Evolutionary conservation across 129 eudicot genomes (phyloP).

Genomic region (Pittosporum tobira): DNA sequence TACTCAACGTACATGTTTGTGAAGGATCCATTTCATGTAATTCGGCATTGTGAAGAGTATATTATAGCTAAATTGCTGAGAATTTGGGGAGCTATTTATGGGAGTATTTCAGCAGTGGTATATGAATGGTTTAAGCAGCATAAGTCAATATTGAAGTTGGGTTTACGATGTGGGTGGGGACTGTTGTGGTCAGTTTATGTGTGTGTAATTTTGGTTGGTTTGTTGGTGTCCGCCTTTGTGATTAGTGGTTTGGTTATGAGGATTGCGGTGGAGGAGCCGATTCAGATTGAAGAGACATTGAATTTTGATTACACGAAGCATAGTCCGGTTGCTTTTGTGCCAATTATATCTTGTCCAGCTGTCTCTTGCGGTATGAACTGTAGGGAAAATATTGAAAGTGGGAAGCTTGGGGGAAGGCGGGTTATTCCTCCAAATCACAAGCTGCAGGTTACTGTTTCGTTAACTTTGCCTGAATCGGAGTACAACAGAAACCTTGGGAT

Average conservation of each 20-base stretch:
- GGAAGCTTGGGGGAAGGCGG: slow-evolving; percentile 23
- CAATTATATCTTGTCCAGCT: slow-evolving; percentile 32
- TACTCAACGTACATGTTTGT: slow-evolving; percentile 42
- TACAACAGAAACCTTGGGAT: slow-evolving; percentile 82
- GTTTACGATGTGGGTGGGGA: slow-evolving; percentile 58
- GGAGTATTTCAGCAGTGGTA: slow-evolving; percentile 16
- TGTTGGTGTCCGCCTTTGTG: slow-evolving; percentile 48
- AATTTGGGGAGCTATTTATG: slow-evolving; percentile 11
- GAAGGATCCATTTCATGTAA: slow-evolving; percentile 38
- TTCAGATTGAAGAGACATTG: slow-evolving; percentile 35
- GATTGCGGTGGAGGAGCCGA: slow-evolving; percentile 55
- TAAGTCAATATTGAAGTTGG: slow-evolving; percentile 30
- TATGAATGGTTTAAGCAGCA: slow-evolving; percentile 40
- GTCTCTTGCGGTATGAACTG: slow-evolving; percentile 19
- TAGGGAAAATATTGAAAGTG: slow-evolving; percentile 16
- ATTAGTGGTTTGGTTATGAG: slow-evolving; percentile 54
- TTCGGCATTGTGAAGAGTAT: slow-evolving; percentile 18
- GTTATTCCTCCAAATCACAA: slow-evolving; percentile 47
- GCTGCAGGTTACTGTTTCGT: slow-evolving; percentile 46
- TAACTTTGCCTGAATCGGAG: slow-evolving; percentile 69
- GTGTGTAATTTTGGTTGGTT: slow-evolving; percentile 41
- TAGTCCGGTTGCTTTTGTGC: slow-evolving; percentile 74
- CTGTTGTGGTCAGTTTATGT: slow-evolving; percentile 63
- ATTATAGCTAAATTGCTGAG: slow-evolving; percentile 10
- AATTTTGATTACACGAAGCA: slow-evolving; percentile 64